phyloP scores from a whole-genome alignment of 2,329 filamentous ascomycete species.

The Trichoderma koningii region DNA sequence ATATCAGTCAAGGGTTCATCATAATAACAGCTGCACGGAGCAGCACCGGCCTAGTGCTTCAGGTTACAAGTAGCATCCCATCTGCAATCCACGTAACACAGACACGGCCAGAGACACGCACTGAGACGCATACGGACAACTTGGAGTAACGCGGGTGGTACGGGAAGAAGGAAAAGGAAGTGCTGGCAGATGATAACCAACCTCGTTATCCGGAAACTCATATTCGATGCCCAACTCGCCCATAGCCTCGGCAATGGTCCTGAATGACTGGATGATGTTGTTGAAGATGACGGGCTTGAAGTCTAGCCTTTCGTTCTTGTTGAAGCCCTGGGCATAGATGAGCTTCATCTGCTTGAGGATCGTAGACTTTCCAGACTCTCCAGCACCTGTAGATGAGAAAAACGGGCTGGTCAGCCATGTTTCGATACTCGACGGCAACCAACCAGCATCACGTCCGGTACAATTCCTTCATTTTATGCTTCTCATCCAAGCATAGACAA shows the following conservation, averaged over 20 bases:
- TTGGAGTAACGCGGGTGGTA: neutral
- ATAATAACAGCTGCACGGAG: neutral
- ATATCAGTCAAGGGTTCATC: conserved; percentile 25
- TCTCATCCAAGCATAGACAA: too few relatives aligned
- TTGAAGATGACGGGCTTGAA: conserved; percentile 73
- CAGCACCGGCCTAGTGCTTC: conserved; percentile 9
- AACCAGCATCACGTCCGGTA: too few relatives aligned
- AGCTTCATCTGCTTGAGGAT: conserved; percentile 99
- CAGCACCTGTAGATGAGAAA: conserved; percentile 69
- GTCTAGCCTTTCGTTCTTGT: conserved; percentile 76
- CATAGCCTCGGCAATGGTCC: conserved; percentile 69
- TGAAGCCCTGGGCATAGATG: conserved; percentile 97
- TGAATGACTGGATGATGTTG: conserved; percentile 72
- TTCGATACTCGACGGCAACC: conserved; percentile 53
- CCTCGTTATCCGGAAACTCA: conserved; percentile 76
- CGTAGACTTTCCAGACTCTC: conserved; percentile 92
- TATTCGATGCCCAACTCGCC: conserved; percentile 78
- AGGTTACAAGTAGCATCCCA: neutral
- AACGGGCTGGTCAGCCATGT: conserved; percentile 46
- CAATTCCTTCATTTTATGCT: too few relatives aligned
- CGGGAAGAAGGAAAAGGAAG: neutral
- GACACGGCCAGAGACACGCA: neutral
- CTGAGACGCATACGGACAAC: neutral
- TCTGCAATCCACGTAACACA: conserved; percentile 11
- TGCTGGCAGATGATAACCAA: conserved; percentile 45